Evolutionary conservation across 2,329 filamentous ascomycete species (phyloP), one percentile per base, ranked within the genome.

Genomic region (Trichoderma sp.): DNA sequence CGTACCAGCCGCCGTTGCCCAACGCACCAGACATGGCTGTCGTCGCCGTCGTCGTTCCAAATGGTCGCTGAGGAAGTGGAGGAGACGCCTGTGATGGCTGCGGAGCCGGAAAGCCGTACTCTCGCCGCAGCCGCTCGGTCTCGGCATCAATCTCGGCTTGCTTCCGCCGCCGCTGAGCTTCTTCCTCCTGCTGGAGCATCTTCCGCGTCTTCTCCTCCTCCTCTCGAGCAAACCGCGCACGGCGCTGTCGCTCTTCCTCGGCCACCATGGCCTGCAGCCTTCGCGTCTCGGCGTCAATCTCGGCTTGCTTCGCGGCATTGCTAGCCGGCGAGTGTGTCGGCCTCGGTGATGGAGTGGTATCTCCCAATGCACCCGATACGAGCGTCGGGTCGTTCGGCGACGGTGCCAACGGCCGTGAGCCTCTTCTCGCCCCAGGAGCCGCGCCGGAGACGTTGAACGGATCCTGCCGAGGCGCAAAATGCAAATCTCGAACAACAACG

Each of bases 241-340:
- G 82, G 53, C 85, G 83, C 69, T 82, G 82, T 19, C 83, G 83
- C 74, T 84, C 84, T 74, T 82, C 82, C 72, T 79, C 77, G 1
- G 78, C 80, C 9, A 87, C 82, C 76, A 87, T 79, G 39, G 82
- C 83, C 72, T 84, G 82, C 8, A 97, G 80, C 0, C 93, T 85
- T 72, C 89, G 89, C 0, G 93, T 97, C 78, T 97, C 94, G 52
- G 88, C 87, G 39, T 97, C 89, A 12, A 92, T 83, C 54, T 83
- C 82, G 25, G 79, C 77, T 52, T 79, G 74, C 72, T 72, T 75
- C 69, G 70, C 71, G 58, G 70, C 71, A 67, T 72, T 69, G 66
- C 56, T 74, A 70, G 57, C 70, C 5, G 72, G 71, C 53, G 70
- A 42, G 52, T 71, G 73, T 22, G 60, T 39, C 19, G 58, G 69